Base-by-base conservation (phyloP, 2,329 filamentous ascomycete genomes). In the Cladosporium colombiae region DNA sequence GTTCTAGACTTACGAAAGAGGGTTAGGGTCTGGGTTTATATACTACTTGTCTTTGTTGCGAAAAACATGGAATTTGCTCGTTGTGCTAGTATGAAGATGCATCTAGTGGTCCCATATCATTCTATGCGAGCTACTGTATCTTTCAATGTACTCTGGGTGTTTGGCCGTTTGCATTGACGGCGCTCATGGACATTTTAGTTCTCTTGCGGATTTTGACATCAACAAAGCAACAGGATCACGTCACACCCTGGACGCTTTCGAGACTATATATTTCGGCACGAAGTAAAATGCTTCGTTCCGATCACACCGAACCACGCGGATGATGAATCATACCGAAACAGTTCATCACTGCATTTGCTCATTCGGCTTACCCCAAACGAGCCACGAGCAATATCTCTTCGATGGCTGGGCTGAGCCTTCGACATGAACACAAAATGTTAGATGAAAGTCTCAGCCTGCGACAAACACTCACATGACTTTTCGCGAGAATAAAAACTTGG, bases 101-200 rank as follows among this genome's bases (percentile, higher is more conserved):
- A 46, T 21, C n/a, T 1, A 11, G 23, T 10, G 10, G 13, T 21
- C 3, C 5, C 0, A 5, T 46, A 46, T 4, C n/a, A 46, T 1
- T 21, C 2, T 13, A 1, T 21, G 5, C 0, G 8, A 1, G n/a
- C 8, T 46, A 21, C 1, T 1, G n/a, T 46, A 5, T 46, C 4
- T 46, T 1, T 46, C 0, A 1, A 46, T 46, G 3, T 46, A 23
- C n/a, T 46, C 2, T 5, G 21, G 2, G 13, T 46, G 40, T 13
- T 21, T 13, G 3, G 13, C 13, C n/a, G 40, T 2, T 11, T 46
- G n/a, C 8, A 3, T 46, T 46, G 8, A 5, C 3, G n/a, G n/a
- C 40, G 40, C 23, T 13, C 8, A 21, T 18, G n/a, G 8, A 18
- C 40, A 11, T 46, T 11, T 46, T 46, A 10, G 8, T 5, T 46